phyloP scores from a whole-genome alignment of 23 red algal species.

The Cyanidioschyzon merolae region DNA sequence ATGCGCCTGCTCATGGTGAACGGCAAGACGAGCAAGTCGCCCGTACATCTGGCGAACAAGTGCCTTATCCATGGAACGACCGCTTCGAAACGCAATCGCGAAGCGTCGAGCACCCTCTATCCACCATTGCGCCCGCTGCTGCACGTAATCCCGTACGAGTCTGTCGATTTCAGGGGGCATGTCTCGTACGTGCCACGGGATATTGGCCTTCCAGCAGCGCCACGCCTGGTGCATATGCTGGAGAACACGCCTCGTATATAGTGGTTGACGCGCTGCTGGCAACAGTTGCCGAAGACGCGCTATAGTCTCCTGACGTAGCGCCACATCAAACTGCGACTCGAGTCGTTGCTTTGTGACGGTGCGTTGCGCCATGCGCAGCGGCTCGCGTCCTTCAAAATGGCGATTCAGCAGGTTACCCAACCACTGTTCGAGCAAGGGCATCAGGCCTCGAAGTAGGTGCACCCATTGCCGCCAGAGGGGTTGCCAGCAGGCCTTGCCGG shows the following conservation, averaged over 20 bases:
- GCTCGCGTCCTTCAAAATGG: slow-evolving; percentile 87
- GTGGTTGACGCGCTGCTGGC: slow-evolving; percentile 56
- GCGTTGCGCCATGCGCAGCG: slow-evolving; percentile 48
- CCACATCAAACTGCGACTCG: slow-evolving; percentile 93
- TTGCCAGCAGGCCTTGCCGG: slow-evolving; percentile 79
- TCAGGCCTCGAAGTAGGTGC: slow-evolving; percentile 87
- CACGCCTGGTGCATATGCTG: slow-evolving; percentile 92
- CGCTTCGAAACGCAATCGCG: slow-evolving; percentile 56
- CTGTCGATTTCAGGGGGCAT: slow-evolving; percentile 71
- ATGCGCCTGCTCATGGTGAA: slow-evolving; percentile 79
- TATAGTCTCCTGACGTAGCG: slow-evolving; percentile 70
- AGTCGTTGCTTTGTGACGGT: slow-evolving; percentile 92
- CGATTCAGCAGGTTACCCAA: slow-evolving; percentile 91
- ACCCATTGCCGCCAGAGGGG: slow-evolving; percentile 93
- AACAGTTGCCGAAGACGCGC: slow-evolving; percentile 87
- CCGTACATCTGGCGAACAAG: slow-evolving; percentile 88
- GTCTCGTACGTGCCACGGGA: slow-evolving; percentile 79
- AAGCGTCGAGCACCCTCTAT: slow-evolving; percentile 67
- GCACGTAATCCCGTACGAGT: slow-evolving; percentile 83
- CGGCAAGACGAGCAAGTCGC: slow-evolving; percentile 74
- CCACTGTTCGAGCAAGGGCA: slow-evolving; percentile 91
- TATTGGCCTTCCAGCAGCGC: slow-evolving; percentile 94
- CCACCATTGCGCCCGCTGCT: slow-evolving; percentile 95
- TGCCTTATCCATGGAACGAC: slow-evolving; percentile 92
- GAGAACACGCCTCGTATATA: slow-evolving; percentile 50